A percentile compares a stretch with the other conserved stretches of the same genome.
These are phyloP conservation scores for Yarrowia yakushimensis DNA, from an alignment of 805 yeast species.

Conservation along the genomic window DNA sequence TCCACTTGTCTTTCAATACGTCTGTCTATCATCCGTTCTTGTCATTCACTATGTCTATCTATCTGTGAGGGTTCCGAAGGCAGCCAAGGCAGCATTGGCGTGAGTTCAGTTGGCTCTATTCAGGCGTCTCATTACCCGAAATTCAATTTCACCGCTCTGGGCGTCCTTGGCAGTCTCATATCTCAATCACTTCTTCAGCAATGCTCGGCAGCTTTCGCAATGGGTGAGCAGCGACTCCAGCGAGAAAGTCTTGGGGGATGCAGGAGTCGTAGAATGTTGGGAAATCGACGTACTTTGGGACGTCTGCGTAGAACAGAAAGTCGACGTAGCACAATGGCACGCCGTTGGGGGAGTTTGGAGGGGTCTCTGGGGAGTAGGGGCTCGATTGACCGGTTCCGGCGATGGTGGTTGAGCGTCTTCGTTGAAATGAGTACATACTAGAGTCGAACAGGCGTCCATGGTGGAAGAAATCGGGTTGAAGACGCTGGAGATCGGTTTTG, in stretches of 20 bases:
- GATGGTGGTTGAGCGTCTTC: not conserved
- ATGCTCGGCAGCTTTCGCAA: not conserved
- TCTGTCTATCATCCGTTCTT: no score
- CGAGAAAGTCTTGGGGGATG: not conserved
- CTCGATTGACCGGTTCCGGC: not conserved
- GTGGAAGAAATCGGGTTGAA: not conserved
- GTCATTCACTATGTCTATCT: no score
- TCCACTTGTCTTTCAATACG: no score
- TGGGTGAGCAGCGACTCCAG: not conserved
- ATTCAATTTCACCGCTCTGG: not conserved
- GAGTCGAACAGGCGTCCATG: slow-evolving; percentile 21
- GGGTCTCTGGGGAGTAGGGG: not conserved
- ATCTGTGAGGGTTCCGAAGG: no score
- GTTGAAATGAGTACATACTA: not conserved
- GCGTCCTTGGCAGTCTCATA: no score
- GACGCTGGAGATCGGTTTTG: not conserved
- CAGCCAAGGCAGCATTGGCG: no score
- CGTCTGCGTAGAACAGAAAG: no score
- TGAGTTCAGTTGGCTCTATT: not conserved
- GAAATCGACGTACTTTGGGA: no score
- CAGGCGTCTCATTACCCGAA: not conserved
- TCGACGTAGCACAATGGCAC: not conserved
- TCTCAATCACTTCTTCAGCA: not conserved
- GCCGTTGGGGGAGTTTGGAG: not conserved
- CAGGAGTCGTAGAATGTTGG: no score